Evolutionary conservation across 192 early-diverging fungal genomes (phyloP), one percentile per base, ranked within the genome.

Genomic region (Backusella tuberculispora): DNA sequence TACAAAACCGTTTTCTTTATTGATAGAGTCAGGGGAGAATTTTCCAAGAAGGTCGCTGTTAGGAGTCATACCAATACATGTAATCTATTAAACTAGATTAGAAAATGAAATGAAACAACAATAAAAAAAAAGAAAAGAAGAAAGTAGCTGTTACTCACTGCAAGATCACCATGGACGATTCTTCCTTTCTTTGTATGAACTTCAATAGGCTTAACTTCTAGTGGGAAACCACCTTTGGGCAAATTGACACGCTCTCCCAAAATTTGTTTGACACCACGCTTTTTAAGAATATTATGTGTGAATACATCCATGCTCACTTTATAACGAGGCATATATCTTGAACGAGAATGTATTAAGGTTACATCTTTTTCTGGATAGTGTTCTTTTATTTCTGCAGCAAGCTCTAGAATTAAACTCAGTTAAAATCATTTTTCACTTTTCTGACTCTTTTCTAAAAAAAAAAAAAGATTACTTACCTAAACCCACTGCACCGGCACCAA

Each of bases 401-500:
- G 69, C 71, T 95, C 95, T 43, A 70, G 40, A 21, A 56, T 12
- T 17, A 63, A 21, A 69, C 50, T 53, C 40, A 40, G 44, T 68
- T 3, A 26, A 43, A 12, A 34, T 17, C 34, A 64, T 66, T 12
- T 34, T 26, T 15, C 15, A n/a, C 34, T 34, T n/a, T 66, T 38
- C 15, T 46, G 29, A 40, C 12, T 37, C 17, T 48, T 10, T 17
- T 47, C 13, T 34, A 34, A 34, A 2, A 34, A 34, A 34, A 34
- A 34, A 34, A 34, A 1, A 34, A n/a, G 1, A 38, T 48, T 34
- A 34, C 2, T 72, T 72, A 77, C 76, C 76, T 67, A 94, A 78
- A 42, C 92, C 95, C 9, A 91, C 89, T 14, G 91, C 89, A 19
- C 94, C 94, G 26, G 89, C 94, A 46, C 94, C 94, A 45, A 91